Evolutionary conservation across 2,329 filamentous ascomycete genomes (phyloP).

Genomic region (Blumeria graminis): DNA sequence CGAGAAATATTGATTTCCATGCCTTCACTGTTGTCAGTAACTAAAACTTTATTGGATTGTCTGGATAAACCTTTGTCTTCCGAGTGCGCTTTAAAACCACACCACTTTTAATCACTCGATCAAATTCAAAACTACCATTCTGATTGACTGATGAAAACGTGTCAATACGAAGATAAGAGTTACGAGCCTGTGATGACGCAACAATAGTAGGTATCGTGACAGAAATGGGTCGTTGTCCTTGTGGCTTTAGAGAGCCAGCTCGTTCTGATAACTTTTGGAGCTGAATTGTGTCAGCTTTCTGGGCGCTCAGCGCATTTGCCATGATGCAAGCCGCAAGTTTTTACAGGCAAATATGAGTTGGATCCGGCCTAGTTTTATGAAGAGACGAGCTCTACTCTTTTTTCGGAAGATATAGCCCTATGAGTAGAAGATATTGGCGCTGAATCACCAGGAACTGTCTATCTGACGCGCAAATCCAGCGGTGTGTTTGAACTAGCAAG

Average conservation of each 20-base stretch:
- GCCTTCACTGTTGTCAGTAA: constrained; percentile 24
- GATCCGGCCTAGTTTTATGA: too few relatives aligned
- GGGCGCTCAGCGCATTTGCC: constrained; percentile 8
- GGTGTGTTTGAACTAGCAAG: too few relatives aligned
- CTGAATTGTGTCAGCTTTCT: constrained; percentile 6
- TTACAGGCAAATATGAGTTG: not conserved
- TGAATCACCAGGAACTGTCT: too few relatives aligned
- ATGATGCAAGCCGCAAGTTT: constrained; percentile 3
- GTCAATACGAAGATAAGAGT: constrained; percentile 28
- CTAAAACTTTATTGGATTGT: not conserved
- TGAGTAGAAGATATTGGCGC: too few relatives aligned
- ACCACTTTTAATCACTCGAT: constrained; percentile 76
- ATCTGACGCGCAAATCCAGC: too few relatives aligned
- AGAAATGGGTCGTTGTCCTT: constrained; percentile 4
- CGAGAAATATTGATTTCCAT: constrained; percentile 77
- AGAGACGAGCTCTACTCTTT: too few relatives aligned
- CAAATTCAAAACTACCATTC: constrained; percentile 88
- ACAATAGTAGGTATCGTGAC: constrained; percentile 7
- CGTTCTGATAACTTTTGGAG: constrained; percentile 11
- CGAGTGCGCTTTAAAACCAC: constrained; percentile 71
- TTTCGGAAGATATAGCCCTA: too few relatives aligned
- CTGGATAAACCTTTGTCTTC: constrained; percentile 54
- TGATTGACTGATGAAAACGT: constrained; percentile 72
- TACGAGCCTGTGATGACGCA: constrained; percentile 11
- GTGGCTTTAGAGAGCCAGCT: constrained; percentile 7